Base-by-base conservation (phyloP, 768 basidiomycete species). In the Boletus rufocinnamomeus region DNA sequence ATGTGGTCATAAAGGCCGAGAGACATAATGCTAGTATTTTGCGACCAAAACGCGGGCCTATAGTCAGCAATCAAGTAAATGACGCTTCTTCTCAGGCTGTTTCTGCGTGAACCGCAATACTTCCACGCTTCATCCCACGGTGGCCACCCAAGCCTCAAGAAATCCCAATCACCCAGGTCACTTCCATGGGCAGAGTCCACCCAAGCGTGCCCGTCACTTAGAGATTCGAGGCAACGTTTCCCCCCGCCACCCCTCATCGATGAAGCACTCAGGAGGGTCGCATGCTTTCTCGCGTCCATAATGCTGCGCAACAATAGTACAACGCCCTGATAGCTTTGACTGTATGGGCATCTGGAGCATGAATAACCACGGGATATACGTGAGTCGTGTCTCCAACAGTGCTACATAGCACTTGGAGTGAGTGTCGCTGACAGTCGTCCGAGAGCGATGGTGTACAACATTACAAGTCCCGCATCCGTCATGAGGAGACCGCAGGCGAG, bases 121-220 rank as follows among this genome's bases (percentile, higher is more conserved):
- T n/a, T n/a, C 38, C 38, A 40, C 16, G 19, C 38, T 40, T 78
- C 83, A 56, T 85, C 82, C 83, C 84, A n/a, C n/a, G n/a, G n/a
- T n/a, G n/a, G n/a, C n/a, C n/a, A 86, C 1, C 84, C 84, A 41
- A 85, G 70, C 4, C 77, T 84, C 66, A 80, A 83, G 30, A 77
- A 58, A 69, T 86, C 84, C 86, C 86, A 86, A 2, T 64, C 43
- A 19, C 8, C 38, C 19, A 8, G 16, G 19, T 40, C 19, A n/a
- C 38, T 10, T 40, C 19, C 38, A 40, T 80, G 72, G 9, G 74
- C 66, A 19, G n/a, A 1, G 80, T 79, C 85, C 84, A 86, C 0
- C 85, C 83, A 61, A 85, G 68, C 14, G 72, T 78, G 48, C 84
- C 74, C 79, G 83, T 77, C 70, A 84, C 54, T 71, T 68, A 10